Base-by-base conservation (phyloP, 129 eudicot species). In the Pittosporum tobira region DNA sequence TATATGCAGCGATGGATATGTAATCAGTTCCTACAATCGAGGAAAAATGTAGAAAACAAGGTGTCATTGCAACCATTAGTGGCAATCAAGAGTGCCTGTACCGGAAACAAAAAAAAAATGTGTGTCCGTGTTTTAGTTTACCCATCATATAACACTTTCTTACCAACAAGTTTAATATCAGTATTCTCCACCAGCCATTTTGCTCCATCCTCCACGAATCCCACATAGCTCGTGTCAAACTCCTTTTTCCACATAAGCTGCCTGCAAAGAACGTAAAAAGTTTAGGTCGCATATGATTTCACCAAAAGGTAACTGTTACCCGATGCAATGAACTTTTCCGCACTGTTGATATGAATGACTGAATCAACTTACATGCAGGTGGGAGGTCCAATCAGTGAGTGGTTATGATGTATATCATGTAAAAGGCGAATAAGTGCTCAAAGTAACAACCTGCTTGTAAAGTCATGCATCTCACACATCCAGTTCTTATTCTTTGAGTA, bases 161-260 rank as follows among this genome's bases (percentile, higher is more conserved):
- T 78, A 83, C 83, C 91, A 46, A 83, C 76, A 76, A 83, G 86
- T 74, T 83, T 83, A 69, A 79, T 67, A 72, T 75, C 91, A 48
- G 91, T 83, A 64, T 83, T 83, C 44, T 79, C 86, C 55, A 79
- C 75, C n/a, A 83, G 59, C 80, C 78, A 83, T 13, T 73, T 73
- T 19, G 91, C 91, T 38, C 86, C 91, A 76, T 72, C 83, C 65
- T 66, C 57, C 57, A 28, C 76, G 64, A 83, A 79, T 57, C 91
- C 91, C 20, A 76, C 83, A 64, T 61, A 79, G 76, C 80, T 67
- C 10, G 77, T 30, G 65, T 75, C 83, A 23, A 83, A 75, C 55
- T 43, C 64, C 71, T 61, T 73, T 47, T 66, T 58, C 66, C 45
- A 53, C 91, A 83, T 83, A 30, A 83, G 80, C 6, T 50, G 58